A percentile compares a stretch with the other conserved stretches of the same genome.
phyloP scores from a whole-genome alignment of 1,284 basidiomycete species.

The Bondarzewia mesenterica region DNA sequence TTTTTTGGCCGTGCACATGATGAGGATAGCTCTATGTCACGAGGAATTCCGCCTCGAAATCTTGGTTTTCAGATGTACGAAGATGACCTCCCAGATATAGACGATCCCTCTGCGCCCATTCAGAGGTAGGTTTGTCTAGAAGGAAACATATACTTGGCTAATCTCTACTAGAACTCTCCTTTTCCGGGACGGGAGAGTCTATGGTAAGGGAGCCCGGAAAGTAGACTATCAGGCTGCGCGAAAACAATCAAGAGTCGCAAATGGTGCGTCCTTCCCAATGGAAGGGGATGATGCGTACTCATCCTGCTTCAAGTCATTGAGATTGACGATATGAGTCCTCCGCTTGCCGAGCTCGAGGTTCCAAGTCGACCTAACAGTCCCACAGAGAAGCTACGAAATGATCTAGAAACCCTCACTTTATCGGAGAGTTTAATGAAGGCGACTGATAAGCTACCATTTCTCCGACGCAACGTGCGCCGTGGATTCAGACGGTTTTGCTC shows the following conservation, averaged over 20 bases:
- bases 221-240: not conserved
- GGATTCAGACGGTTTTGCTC: constrained; percentile 35
- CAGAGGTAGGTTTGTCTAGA: not conserved
- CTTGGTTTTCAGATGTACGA: too few relatives aligned
- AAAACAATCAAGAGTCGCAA: not conserved
- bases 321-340: not conserved
- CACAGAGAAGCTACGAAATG: constrained; percentile 21
- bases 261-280: not conserved
- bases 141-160: not conserved
- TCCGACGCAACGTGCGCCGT: constrained; percentile 37
- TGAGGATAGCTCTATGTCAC: not conserved
- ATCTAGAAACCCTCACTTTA: constrained; percentile 25
- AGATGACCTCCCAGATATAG: not conserved
- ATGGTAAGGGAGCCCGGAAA: not conserved
- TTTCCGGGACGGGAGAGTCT: not conserved
- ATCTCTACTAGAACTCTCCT: not conserved
- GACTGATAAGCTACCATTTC: constrained; percentile 37
- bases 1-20: not conserved
- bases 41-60: not conserved
- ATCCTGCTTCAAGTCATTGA: not conserved
- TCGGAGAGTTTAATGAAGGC: constrained; percentile 14
- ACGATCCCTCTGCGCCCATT: not conserved
- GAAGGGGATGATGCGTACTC: not conserved
- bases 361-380: constrained; percentile 8
- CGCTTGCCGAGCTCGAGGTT: not conserved